Conservation (phyloP, 768 basidiomycete genomes). For the Pholiota conissans region DNA sequence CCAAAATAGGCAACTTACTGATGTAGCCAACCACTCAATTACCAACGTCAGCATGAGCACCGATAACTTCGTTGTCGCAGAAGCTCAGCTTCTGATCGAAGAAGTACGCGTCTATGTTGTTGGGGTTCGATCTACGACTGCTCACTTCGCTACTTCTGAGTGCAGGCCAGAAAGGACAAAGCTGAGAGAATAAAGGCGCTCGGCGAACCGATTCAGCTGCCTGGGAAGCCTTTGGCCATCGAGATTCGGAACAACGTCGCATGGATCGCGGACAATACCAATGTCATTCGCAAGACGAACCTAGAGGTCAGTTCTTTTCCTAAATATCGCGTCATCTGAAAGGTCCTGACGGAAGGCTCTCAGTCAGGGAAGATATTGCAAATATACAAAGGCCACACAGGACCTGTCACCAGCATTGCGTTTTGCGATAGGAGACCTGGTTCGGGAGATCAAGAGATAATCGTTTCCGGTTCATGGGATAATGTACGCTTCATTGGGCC, state of each 20-base stretch:
- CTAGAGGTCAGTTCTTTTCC: slow-evolving; percentile 55
- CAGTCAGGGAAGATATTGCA: slow-evolving; percentile 82
- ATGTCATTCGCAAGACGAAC: slow-evolving; percentile 69
- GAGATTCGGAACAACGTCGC: slow-evolving; percentile 62
- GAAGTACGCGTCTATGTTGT: slow-evolving; percentile 38
- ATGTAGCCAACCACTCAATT: not conserved
- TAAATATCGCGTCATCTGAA: not conserved
- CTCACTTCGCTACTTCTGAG: not conserved
- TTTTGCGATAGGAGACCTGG: slow-evolving; percentile 51
- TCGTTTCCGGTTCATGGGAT: slow-evolving; percentile 97
- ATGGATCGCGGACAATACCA: slow-evolving; percentile 90
- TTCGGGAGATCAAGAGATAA: slow-evolving; percentile 43
- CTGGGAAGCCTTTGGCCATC: slow-evolving; percentile 74
- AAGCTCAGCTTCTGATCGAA: slow-evolving; percentile 65
- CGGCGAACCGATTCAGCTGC: slow-evolving; percentile 78
- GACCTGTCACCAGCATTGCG: slow-evolving; percentile 83
- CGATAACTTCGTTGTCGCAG: slow-evolving; percentile 68
- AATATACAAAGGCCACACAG: slow-evolving; percentile 81
- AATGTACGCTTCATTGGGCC: slow-evolving; percentile 43
- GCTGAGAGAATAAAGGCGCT: slow-evolving; percentile 66
- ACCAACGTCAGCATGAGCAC: slow-evolving; percentile 13
- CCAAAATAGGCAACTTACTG: not conserved
- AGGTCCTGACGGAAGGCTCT: not conserved
- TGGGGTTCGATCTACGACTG: not conserved
- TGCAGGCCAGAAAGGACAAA: slow-evolving; percentile 71